phyloP scores from a whole-genome alignment of 495 filamentous ascomycete genomes.

The Tuber umbilicatum region DNA sequence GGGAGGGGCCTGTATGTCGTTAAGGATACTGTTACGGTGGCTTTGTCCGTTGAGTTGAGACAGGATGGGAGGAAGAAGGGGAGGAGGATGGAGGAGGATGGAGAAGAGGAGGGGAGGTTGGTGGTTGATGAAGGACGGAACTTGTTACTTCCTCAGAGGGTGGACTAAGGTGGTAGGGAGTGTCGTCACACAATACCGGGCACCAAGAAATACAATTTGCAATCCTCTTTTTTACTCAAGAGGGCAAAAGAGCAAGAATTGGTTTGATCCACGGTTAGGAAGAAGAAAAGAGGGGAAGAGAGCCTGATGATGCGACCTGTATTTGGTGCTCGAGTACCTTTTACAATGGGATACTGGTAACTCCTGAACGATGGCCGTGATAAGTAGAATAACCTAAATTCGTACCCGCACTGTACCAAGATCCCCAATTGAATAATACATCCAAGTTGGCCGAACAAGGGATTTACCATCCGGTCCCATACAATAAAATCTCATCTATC shows the following conservation, averaged over 20 bases:
- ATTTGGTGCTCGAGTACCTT: not conserved
- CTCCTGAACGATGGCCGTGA: not conserved
- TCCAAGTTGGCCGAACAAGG: not conserved
- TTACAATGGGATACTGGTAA: not conserved
- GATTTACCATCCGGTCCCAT: not conserved
- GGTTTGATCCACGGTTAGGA: constrained; percentile 1
- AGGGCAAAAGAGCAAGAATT: not conserved
- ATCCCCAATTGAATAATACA: not conserved
- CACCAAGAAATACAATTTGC: constrained; percentile 5
- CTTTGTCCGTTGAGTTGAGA: not conserved
- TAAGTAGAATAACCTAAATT: not conserved
- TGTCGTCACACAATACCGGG: constrained; percentile 35
- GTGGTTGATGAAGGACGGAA: not conserved
- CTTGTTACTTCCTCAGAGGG: not conserved
- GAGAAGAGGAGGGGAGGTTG: constrained; percentile 7
- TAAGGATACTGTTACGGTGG: not conserved
- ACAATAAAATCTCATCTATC: not conserved
- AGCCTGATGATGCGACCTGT: not conserved
- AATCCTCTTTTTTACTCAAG: not conserved
- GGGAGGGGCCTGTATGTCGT: not conserved
- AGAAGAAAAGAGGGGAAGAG: not conserved
- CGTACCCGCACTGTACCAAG: not conserved
- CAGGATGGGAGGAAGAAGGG: not conserved
- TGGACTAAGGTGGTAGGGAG: constrained; percentile 18
- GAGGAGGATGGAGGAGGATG: constrained; percentile 7